Evolutionary conservation across 441 rosid species (phyloP), one percentile per base, ranked within the genome.

Genomic region (Hura crepitans): DNA sequence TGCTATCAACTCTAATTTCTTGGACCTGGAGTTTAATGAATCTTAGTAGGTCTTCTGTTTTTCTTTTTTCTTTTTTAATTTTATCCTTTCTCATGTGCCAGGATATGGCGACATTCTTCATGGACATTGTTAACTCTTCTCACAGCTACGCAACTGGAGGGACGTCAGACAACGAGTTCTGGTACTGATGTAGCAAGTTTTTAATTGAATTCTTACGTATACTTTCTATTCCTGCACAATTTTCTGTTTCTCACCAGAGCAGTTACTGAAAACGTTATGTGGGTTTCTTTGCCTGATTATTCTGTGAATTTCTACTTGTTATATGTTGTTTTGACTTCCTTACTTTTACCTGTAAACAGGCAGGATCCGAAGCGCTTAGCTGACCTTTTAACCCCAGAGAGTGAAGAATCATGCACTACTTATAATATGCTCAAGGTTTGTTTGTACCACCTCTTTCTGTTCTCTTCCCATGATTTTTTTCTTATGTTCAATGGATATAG

Each of bases 121-220:
- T 95, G 97, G 90, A 87, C 47, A 79, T 86, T n/a, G 88, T 95
- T 20, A 95, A 90, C 77, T 81, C 90, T 66, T 92, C 99, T 70
- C 93, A 95, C 79, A 81, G 86, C 81, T 95, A 85, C 78, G 89
- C 97, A 68, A 90, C 97, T 28, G 97, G 96, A 75, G 97, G 97
- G 69, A 90, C 97, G 51, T 95, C 99, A 28, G 83, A 79, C 23
- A 0, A 66, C 17, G 96, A 95, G 82, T 90, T 89, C 84, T 95
- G 99, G 99, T 94, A 88, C 65, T 74, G 68, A 59, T 22, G 22
- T 15, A 42, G 23, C 35, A 57, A 17, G 27, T 72, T 64, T 49
- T 13, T 10, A 30, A 25, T 54, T 70, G 20, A 27, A 42, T 5
- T 14, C 62, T 74, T 17, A 42, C 54, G 0, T 2, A 51, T 39